Conservation (phyloP, 257 asterid genomes). For the Solanum chilense region DNA sequence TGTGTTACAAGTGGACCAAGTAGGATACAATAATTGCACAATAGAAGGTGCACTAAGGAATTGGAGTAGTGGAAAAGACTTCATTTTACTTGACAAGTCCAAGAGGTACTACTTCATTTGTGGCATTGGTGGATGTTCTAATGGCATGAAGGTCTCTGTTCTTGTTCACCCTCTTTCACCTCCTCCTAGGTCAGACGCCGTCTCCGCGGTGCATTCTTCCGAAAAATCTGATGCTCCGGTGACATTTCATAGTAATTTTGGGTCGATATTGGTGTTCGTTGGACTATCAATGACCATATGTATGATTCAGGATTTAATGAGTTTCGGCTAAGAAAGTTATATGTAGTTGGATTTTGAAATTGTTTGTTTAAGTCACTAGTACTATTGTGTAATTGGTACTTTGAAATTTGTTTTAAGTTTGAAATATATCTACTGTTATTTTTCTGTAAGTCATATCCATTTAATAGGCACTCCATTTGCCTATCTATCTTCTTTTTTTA, state of each 20-base stretch:
- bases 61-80: slow-evolving; percentile 87
- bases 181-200: slow-evolving; percentile 37
- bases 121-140: slow-evolving; percentile 82
- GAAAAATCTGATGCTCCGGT: slow-evolving; percentile 13
- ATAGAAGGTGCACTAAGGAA: slow-evolving; percentile 62
- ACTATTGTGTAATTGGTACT: not conserved
- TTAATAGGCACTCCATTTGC: not conserved
- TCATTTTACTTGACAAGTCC: slow-evolving; percentile 40
- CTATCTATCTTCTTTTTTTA: not conserved
- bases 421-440: not conserved
- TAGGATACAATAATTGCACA: slow-evolving; percentile 78
- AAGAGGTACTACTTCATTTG: slow-evolving; percentile 75
- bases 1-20: slow-evolving; percentile 67
- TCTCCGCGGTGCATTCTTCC: slow-evolving; percentile 16
- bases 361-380: not conserved
- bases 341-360: not conserved
- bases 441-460: not conserved
- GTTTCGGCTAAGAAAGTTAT: not conserved
- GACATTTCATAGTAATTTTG: slow-evolving; percentile 7
- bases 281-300: not conserved
- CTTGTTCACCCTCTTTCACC: slow-evolving; percentile 57
- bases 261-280: not conserved
- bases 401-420: not conserved
- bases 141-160: slow-evolving; percentile 82
- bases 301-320: not conserved